Base-by-base conservation (phyloP, 257 asterid species). In the Solanum chmielewskii region DNA sequence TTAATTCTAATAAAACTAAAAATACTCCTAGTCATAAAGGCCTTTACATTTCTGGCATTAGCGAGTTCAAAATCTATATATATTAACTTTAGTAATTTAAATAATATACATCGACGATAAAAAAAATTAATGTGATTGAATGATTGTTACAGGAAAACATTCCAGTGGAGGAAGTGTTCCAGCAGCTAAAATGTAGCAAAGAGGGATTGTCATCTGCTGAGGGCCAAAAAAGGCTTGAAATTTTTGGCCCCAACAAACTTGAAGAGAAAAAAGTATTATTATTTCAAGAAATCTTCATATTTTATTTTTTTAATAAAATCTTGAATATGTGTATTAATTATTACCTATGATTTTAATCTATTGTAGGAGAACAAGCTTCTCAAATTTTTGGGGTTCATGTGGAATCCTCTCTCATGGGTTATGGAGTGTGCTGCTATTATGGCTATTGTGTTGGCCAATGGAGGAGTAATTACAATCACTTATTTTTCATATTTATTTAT, bases 381-480 rank as follows among this genome's bases (percentile, higher is more conserved):
- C 83, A 95, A 92, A 91, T 95, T 95, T 91, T 88, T 96, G 89
- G 99, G 99, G 33, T 96, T 96, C 75, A 96, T 96, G 99, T 96
- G 99, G 99, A 96, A 95, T 90, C 99, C 98, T 88, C 98, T 96
- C 21, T 96, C 99, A 69, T 96, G 99, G 99, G 99, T 96, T 86
- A 96, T 96, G 99, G 99, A 96, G 49, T 56, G 20, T 86, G 99
- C 99, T 42, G 98, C 99, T 29, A 87, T 96, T 21, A 96, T 96
- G 99, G 98, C 98, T 87, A 95, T 96, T 87, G 94, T 59, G 83
- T 89, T 96, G 91, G 97, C 97, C 83, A 93, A 94, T 59, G 98
- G 98, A 88, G 98, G 98, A 91, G 98, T 94, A 91, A 73, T 41
- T 60, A 42, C 29, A 21, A 39, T 77, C 15, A 73, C 16, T 35